phyloP scores from a whole-genome alignment of 208 protist species.

The Crithidia fasciculata region DNA sequence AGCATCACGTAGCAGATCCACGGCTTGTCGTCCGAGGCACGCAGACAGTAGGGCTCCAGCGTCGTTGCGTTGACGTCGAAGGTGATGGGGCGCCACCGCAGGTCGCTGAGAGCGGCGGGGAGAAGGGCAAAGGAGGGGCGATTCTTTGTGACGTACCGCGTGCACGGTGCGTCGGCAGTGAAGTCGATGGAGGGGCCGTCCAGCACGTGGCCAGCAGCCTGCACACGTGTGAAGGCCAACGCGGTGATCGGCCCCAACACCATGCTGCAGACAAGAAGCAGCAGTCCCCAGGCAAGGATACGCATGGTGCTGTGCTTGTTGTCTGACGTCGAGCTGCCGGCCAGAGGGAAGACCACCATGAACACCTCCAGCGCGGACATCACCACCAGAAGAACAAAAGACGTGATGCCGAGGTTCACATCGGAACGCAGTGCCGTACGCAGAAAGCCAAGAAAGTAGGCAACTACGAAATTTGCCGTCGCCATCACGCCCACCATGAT shows the following conservation, averaged over 20 bases:
- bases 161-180: conserved; percentile 55
- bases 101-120: conserved; percentile 64
- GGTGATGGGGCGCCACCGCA: conserved; percentile 84
- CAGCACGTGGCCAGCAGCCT: conserved; percentile 54
- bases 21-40: not conserved
- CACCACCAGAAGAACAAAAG: conserved; percentile 61
- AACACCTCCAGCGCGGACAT: conserved; percentile 70
- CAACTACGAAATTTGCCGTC: conserved; percentile 73
- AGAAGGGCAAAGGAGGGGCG: conserved; percentile 72
- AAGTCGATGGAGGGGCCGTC: conserved; percentile 66
- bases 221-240: conserved; percentile 78
- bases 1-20: conserved; percentile 68
- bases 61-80: conserved; percentile 39
- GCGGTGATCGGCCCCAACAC: conserved; percentile 71
- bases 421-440: conserved; percentile 67
- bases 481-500: conserved; percentile 65
- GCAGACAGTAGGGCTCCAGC: conserved; percentile 59
- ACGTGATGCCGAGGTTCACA: conserved; percentile 54
- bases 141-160: conserved; percentile 34
- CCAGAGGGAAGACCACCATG: conserved; percentile 79
- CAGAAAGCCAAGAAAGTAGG: conserved; percentile 78
- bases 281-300: conserved; percentile 74
- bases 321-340: conserved; percentile 34
- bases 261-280: conserved; percentile 67
- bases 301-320: conserved; percentile 70